phyloP scores from a whole-genome alignment of 176 grass and related monocot genomes.

The Paspalum vaginatum region DNA sequence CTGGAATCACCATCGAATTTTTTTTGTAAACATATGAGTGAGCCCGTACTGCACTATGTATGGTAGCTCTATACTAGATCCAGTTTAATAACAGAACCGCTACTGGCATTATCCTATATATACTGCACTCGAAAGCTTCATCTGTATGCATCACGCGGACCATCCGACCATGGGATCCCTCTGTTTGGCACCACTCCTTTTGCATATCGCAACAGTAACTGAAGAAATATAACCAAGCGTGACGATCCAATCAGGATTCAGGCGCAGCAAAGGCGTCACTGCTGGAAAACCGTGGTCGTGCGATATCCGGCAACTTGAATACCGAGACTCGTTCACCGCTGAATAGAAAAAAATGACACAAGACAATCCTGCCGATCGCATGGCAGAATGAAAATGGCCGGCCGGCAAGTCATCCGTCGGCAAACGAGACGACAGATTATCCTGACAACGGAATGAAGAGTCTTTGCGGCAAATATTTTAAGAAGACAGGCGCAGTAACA shows the following conservation, averaged over 20 bases:
- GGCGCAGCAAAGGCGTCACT: slow-evolving; percentile 24
- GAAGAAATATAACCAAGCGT: not conserved
- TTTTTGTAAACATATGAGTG: not conserved
- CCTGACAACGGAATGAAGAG: not conserved
- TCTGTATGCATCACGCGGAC: slow-evolving; percentile 2
- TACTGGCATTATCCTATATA: slow-evolving; percentile 48
- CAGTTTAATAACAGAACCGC: slow-evolving; percentile 35
- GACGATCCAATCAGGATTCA: not conserved
- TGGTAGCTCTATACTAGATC: too few species aligned
- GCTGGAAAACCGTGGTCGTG: not conserved
- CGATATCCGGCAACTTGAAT: slow-evolving; percentile 14
- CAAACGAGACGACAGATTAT: not conserved
- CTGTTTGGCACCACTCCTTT: slow-evolving; percentile 6
- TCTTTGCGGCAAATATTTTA: not conserved
- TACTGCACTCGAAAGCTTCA: not conserved
- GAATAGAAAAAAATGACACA: not conserved
- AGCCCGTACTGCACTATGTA: not conserved
- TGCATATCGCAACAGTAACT: not conserved
- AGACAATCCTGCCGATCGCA: not conserved
- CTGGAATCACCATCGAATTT: slow-evolving; percentile 40
- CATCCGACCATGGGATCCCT: not conserved
- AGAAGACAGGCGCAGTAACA: not conserved
- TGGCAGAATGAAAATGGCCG: slow-evolving; percentile 1
- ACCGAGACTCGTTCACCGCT: slow-evolving; percentile 42
- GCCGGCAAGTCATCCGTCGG: slow-evolving; percentile 25